Percentiles rank a stretch among this genome's conserved stretches.
Conservation (phyloP, 805 yeast genomes). For the Debaryomyces maramus region DNA sequence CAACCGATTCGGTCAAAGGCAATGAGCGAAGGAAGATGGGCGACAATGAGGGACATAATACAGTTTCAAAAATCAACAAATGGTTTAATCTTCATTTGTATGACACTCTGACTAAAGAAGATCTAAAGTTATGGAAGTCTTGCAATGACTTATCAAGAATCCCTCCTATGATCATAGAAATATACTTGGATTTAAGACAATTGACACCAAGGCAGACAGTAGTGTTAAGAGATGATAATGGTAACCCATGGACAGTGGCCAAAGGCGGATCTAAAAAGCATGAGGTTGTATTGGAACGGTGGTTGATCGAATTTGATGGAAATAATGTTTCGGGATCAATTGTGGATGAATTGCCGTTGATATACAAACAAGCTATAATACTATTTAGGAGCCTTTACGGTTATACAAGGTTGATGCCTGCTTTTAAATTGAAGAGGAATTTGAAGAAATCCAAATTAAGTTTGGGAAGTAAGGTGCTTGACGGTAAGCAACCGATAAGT, state of each 20-base stretch:
- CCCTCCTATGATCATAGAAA: conserved; percentile 86
- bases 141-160: conserved; percentile 42
- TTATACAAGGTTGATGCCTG: conserved; percentile 66
- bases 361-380: conserved; percentile 73
- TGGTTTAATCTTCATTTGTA: conserved; percentile 64
- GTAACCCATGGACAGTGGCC: conserved; percentile 55
- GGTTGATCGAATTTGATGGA: conserved; percentile 82
- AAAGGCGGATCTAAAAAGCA: conserved; percentile 59
- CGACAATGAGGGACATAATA: conserved; percentile 8
- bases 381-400: conserved; percentile 75
- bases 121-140: conserved; percentile 60
- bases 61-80: conserved; percentile 40
- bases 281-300: conserved; percentile 91
- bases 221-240: conserved; percentile 55
- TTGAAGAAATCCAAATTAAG: conserved; percentile 28
- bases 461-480: conserved; percentile 62
- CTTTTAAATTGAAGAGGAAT: conserved; percentile 53
- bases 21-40: conserved; percentile 11
- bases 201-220: conserved; percentile 58
- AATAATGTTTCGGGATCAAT: conserved; percentile 35
- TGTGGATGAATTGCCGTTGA: conserved; percentile 58
- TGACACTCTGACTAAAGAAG: conserved; percentile 47
- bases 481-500: conserved; percentile 75
- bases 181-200: conserved; percentile 66
- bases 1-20: conserved; percentile 14